These are phyloP conservation scores for Trametes sanguinea DNA, from an alignment of 768 basidiomycete species.

Conservation along the genomic window DNA sequence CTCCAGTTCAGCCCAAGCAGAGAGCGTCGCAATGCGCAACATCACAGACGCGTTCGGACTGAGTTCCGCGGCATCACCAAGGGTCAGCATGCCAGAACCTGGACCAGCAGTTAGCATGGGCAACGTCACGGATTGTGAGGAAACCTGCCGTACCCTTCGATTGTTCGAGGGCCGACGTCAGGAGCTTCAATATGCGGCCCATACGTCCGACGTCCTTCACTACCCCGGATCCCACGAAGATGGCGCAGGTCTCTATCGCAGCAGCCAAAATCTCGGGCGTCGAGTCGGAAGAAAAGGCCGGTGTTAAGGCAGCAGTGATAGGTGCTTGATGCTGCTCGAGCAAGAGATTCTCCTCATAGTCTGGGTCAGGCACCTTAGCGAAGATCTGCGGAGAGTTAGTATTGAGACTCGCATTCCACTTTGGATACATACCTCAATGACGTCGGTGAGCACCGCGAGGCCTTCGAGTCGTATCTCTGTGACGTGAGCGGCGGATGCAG, in stretches of 20 bases:
- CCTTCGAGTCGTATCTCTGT: slow-evolving; percentile 94
- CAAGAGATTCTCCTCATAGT: slow-evolving; percentile 85
- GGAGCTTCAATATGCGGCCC: slow-evolving; percentile 90
- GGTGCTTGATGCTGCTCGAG: slow-evolving; percentile 98
- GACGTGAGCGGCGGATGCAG: slow-evolving; percentile 94
- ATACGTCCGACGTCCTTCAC: slow-evolving; percentile 88
- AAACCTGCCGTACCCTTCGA: slow-evolving; percentile 63
- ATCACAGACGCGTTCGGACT: slow-evolving; percentile 95
- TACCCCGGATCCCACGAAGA: slow-evolving; percentile 94
- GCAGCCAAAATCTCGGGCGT: slow-evolving; percentile 94
- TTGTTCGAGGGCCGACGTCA: slow-evolving; percentile 87
- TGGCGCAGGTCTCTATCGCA: slow-evolving; percentile 90
- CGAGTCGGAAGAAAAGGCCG: slow-evolving; percentile 93
- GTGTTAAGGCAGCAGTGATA: slow-evolving; percentile 95
- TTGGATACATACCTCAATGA: slow-evolving; percentile 72
- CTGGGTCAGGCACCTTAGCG: slow-evolving; percentile 83
- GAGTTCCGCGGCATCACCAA: slow-evolving; percentile 84
- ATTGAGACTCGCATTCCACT: background rate
- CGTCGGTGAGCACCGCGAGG: slow-evolving; percentile 83
- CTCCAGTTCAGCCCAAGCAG: slow-evolving; percentile 94
- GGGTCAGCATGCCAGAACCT: slow-evolving; percentile 83
- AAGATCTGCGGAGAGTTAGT: slow-evolving; percentile 62
- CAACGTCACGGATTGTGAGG: no score
- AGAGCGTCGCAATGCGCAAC: slow-evolving; percentile 88
- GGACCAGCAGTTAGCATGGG: slow-evolving; percentile 5